These are phyloP conservation scores for Straminergon stramineum DNA, from an alignment of 225 moss, liverwort and hornwort species.

Conservation along the genomic window DNA sequence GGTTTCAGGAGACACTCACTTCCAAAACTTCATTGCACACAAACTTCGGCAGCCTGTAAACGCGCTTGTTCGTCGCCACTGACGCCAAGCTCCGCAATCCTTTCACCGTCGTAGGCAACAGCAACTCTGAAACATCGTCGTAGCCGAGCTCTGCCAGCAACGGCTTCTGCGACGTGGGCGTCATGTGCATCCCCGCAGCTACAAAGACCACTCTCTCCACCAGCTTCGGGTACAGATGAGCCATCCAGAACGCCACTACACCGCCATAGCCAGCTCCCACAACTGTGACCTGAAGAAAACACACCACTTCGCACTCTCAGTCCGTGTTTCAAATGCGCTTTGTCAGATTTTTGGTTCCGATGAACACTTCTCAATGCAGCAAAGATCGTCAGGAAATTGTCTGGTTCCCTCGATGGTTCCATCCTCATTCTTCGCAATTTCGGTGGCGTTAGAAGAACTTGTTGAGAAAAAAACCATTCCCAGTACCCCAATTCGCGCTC, in stretches of 20 bases:
- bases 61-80: conserved; percentile 18
- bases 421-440: not conserved
- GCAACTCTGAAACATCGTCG: conserved; percentile 38
- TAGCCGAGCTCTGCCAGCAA: conserved; percentile 26
- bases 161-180: conserved; percentile 25
- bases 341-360: not conserved
- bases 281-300: conserved; percentile 23
- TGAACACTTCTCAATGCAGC: not conserved
- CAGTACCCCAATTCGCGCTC: not conserved
- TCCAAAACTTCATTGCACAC: conserved; percentile 31
- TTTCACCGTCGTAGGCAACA: conserved; percentile 52
- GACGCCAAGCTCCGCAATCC: conserved; percentile 44
- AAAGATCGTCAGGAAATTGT: not conserved
- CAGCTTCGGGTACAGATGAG: conserved; percentile 49
- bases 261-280: conserved; percentile 81
- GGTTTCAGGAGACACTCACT: conserved; percentile 11
- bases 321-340: not conserved
- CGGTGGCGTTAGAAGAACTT: not conserved
- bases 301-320: not conserved
- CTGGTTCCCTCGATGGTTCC: not conserved
- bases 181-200: conserved; percentile 39
- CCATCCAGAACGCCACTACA: conserved; percentile 72
- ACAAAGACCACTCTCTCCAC: conserved; percentile 54
- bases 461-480: not conserved
- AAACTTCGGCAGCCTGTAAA: conserved; percentile 32